A percentile compares a stretch with the other conserved stretches of the same genome.
phyloP scores from a whole-genome alignment of 2,329 filamentous ascomycete species.

The Cordyceps cicadae region DNA sequence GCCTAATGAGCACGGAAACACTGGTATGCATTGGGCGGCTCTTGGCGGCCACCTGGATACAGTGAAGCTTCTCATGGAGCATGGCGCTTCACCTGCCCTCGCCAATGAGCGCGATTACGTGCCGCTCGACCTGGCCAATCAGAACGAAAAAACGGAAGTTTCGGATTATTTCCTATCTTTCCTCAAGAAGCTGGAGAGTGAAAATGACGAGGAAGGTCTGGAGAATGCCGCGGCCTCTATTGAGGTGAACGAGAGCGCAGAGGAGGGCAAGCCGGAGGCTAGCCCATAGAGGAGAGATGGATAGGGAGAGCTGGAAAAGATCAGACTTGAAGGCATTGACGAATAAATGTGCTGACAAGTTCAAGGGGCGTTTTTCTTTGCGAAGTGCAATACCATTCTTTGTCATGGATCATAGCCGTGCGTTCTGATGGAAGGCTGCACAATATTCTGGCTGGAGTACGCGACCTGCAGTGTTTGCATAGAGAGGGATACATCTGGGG shows the following conservation, averaged over 20 bases:
- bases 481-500: too few species aligned
- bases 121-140: slow-evolving; percentile 64
- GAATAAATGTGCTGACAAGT: too few species aligned
- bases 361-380: too few species aligned
- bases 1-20: slow-evolving; percentile 78
- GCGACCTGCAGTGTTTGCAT: too few species aligned
- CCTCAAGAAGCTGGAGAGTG: slow-evolving; percentile 38
- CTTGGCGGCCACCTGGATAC: slow-evolving; percentile 77
- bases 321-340: too few species aligned
- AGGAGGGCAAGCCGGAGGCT: slow-evolving; percentile 10
- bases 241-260: slow-evolving; percentile 28
- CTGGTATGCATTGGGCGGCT: slow-evolving; percentile 87
- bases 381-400: not conserved
- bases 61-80: slow-evolving; percentile 67
- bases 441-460: too few species aligned
- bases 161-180: slow-evolving; percentile 52
- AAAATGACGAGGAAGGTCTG: slow-evolving; percentile 38
- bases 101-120: slow-evolving; percentile 81
- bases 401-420: too few species aligned
- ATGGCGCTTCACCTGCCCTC: slow-evolving; percentile 68
- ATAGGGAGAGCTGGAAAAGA: not conserved
- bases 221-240: slow-evolving; percentile 30
- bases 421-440: too few species aligned
- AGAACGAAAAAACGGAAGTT: slow-evolving; percentile 58
- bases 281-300: not conserved